Base-by-base conservation (phyloP, 1,284 basidiomycete genomes). In the Boletus albobrunnescens region DNA sequence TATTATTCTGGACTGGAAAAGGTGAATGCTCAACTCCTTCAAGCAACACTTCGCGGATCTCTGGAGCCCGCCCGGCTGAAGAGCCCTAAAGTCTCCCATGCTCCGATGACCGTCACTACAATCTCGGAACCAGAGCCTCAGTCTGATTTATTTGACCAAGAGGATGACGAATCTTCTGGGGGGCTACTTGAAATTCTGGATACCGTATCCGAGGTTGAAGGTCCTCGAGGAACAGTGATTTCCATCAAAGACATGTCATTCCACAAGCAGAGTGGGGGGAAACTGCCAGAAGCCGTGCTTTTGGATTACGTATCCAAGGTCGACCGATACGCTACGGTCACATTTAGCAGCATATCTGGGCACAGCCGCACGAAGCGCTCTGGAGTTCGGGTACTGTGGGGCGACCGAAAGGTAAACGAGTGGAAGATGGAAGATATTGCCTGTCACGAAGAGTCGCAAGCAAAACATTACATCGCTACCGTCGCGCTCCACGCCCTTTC, bases 401-500 rank as follows among this genome's bases (percentile, higher is more conserved):
- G 79, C 39, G 77, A 77, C 13, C 76, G 72, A 27, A 77, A 76
- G 53, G 69, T 74, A 19, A 79, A 83, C 47, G 78, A 84, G 41
- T 95, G 89, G 84, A 67, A 67, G 14, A 97, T 98, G 91, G 81
- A 87, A 2, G 83, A 91, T 49, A 72, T 91, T 32, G 94, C 89
- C 4, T 97, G 95, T 61, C 72, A 80, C 36, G 80, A 88, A 51
- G 76, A 82, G 47, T 63, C 63, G 1, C 91, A 98, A 61, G 93
- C 95, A 4, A 91, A 94, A 61, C 87, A 98, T 59, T 97, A 93
- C 59, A 79, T 96, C 44, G 81, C 95, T 2, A 90, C 89, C 3
- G 69, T 95, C 22, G 94, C 92, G 0, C 72, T 99, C 24, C 87
- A 93, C 64, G 74, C 80, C 17, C 70, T 96, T 42, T 80, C 79